A percentile compares a stretch with the other conserved stretches of the same genome.
These are phyloP conservation scores for Toxicodendron radicans DNA, from an alignment of 345 rosid species.

Conservation along the genomic window DNA sequence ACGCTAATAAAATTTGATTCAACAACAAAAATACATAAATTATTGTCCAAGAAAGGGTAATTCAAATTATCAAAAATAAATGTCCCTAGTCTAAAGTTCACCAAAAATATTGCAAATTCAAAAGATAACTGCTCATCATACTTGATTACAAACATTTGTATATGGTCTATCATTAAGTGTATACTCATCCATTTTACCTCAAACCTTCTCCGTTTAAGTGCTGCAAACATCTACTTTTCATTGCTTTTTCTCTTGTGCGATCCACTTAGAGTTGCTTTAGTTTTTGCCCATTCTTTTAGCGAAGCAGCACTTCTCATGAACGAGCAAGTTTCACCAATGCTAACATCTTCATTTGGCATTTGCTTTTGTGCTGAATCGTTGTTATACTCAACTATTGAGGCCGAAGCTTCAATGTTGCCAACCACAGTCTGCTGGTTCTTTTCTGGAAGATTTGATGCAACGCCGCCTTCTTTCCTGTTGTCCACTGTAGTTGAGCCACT, in stretches of 20 bases:
- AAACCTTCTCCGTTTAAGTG: background rate
- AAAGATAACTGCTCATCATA: background rate
- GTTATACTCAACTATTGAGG: slow-evolving; percentile 24
- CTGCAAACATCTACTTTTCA: slow-evolving; percentile 19
- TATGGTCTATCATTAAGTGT: background rate
- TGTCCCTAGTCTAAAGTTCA: background rate
- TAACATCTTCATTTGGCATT: slow-evolving; percentile 14
- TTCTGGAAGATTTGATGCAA: slow-evolving; percentile 18
- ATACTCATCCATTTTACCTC: background rate
- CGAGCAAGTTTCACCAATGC: slow-evolving; percentile 52
- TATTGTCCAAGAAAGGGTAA: background rate
- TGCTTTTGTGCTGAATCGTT: slow-evolving; percentile 17
- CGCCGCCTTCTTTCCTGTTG: slow-evolving; percentile 15
- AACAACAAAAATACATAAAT: background rate
- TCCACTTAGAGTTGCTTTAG: slow-evolving; percentile 59
- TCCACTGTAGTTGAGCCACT: slow-evolving; percentile 9
- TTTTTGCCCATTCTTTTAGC: slow-evolving; percentile 66
- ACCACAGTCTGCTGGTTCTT: slow-evolving; percentile 19
- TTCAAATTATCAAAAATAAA: background rate
- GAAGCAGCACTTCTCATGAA: slow-evolving; percentile 80
- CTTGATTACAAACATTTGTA: background rate
- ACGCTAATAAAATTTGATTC: background rate
- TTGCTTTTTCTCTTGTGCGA: slow-evolving; percentile 45
- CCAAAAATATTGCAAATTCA: background rate
- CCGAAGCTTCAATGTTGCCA: slow-evolving; percentile 21